These are phyloP conservation scores for Umbelopsis isabellina DNA, from an alignment of 192 early-diverging fungal genomes.

Conservation along the genomic window DNA sequence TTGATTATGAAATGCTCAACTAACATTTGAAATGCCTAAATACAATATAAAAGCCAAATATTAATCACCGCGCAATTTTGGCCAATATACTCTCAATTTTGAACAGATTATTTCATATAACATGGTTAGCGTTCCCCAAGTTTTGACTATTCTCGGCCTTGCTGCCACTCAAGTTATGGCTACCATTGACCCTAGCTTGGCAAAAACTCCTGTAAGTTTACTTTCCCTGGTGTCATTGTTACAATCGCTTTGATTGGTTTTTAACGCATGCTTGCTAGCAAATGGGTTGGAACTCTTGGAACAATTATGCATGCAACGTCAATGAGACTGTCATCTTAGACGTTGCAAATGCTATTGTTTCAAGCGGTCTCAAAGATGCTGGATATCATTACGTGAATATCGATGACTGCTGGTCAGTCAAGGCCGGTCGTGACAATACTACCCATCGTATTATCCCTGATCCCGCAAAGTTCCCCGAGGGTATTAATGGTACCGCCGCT, in stretches of 20 bases:
- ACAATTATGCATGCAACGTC: constrained; percentile 52
- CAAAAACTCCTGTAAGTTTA: constrained; percentile 4
- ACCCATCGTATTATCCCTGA: constrained; percentile 37
- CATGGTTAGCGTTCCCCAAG: neutral
- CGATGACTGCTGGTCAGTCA: constrained; percentile 60
- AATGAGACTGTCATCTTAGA: constrained; percentile 54
- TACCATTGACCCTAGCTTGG: constrained; percentile 10
- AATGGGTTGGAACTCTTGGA: constrained; percentile 62
- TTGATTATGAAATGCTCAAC: neutral
- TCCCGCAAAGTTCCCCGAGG: constrained; percentile 52
- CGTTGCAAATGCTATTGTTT: constrained; percentile 50
- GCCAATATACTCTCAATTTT: no score
- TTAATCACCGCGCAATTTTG: no score
- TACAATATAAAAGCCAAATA: no score
- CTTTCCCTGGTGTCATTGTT: neutral
- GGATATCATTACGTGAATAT: constrained; percentile 63
- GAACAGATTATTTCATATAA: neutral
- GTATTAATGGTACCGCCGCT: constrained; percentile 52
- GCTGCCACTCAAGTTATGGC: constrained; percentile 3
- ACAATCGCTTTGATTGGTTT: neutral
- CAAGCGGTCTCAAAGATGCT: constrained; percentile 39
- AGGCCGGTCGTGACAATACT: constrained; percentile 36
- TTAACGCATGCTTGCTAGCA: neutral
- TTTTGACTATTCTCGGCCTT: constrained; percentile 10
- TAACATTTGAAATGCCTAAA: no score